Conservation (phyloP, 768 basidiomycete species). For the Panellus pusillus region DNA sequence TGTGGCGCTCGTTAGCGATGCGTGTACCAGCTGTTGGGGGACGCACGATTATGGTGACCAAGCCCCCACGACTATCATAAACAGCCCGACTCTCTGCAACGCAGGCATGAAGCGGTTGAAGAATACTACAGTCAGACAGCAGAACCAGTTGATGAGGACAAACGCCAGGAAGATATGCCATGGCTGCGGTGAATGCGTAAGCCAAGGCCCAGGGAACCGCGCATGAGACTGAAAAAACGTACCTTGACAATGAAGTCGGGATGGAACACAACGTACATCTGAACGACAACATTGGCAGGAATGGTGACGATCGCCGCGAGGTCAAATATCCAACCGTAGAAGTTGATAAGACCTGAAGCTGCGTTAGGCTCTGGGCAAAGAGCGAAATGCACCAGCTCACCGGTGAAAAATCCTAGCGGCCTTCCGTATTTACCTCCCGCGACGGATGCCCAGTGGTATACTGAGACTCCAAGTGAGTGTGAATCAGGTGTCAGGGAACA, state of each 20-base stretch:
- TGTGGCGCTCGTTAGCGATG: not conserved
- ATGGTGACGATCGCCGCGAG: conserved; percentile 14
- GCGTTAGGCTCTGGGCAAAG: not conserved
- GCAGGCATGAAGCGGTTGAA: conserved; percentile 16
- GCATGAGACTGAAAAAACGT: not conserved
- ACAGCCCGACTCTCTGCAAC: conserved; percentile 15
- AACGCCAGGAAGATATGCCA: conserved; percentile 19
- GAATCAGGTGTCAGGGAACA: not conserved
- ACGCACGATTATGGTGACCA: conserved; percentile 15
- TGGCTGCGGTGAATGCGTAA: conserved; percentile 7
- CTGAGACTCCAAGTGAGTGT: not conserved
- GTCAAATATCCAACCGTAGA: conserved; percentile 21
- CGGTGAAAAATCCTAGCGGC: conserved; percentile 18
- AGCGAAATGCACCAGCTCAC: not conserved
- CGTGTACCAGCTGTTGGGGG: not conserved
- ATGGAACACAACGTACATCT: conserved; percentile 21
- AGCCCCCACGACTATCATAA: conserved; percentile 16
- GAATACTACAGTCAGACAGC: conserved; percentile 14
- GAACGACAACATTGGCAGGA: conserved; percentile 15
- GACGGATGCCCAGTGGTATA: conserved; percentile 20
- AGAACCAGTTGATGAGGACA: conserved; percentile 14
- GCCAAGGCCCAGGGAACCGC: not conserved
- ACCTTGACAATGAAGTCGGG: conserved; percentile 13
- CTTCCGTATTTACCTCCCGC: conserved; percentile 17
- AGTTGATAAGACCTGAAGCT: conserved; percentile 14